Evolutionary conservation across 495 filamentous ascomycete genomes (phyloP), one percentile per base, ranked within the genome.

Genomic region (Trichocladium uniseriatum): DNA sequence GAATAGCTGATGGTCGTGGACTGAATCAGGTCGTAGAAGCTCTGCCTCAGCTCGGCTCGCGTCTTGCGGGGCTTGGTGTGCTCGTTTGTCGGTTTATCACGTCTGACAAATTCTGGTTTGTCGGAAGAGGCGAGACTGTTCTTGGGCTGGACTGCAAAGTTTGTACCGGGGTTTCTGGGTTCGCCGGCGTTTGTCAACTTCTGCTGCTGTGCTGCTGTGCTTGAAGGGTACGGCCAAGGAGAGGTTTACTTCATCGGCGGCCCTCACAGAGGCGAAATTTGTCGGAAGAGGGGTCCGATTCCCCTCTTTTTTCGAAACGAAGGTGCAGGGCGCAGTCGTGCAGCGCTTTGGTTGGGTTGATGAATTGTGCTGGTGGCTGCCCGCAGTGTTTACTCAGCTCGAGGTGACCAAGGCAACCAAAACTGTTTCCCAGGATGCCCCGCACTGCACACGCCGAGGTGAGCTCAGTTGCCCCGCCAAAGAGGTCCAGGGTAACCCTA

Each of bases 131-230:
- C 41, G 14, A 66, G 56, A 43, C 58, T 62, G 57, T 68, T 66
- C 38, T 63, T 63, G 21, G 65, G 67, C 44, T 62, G 64, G 51
- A 66, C 52, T 49, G 58, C 57, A 38, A 64, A 65, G 19, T 53
- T 35, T 29, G 61, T 56, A 34, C 65, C 63, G 10, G 61, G 65
- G 38, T 68, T 70, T 62, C 66, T 70, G 57, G 14, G 16, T 55
- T 36, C 18, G 43, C 27, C 34, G 42, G 55, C 46, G 42, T 39
- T 54, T 53, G 38, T 52, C 21, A 29, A 15, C 24, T 29, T 24
- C 5, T 31, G 31, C 27, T 28, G 46, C 29, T 34, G 14, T 16
- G 42, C n/a, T 40, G 32, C 20, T n/a, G n/a, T n/a, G n/a, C n/a
- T n/a, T n/a, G n/a, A n/a, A 41, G 36, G 41, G 28, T 3, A 27